Conservation (phyloP, 345 rosid species). For the Physaria fendleri region DNA sequence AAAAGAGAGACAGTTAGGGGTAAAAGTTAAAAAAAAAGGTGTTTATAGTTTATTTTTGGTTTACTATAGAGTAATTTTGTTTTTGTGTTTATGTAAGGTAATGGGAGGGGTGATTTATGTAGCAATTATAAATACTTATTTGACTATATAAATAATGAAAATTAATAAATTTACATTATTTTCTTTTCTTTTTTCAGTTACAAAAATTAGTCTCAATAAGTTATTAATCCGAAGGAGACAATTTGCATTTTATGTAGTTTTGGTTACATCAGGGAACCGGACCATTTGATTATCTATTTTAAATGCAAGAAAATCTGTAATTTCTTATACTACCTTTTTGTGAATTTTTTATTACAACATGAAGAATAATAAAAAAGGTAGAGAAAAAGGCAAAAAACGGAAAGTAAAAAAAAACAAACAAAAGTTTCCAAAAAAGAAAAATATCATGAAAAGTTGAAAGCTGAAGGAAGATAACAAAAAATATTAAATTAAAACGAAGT, state of each 20-base stretch:
- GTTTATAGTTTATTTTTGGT: constrained; percentile 13
- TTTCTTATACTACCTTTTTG: background rate
- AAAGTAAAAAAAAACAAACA: constrained; percentile 16
- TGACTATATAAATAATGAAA: constrained; percentile 19
- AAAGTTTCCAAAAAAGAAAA: constrained; percentile 24
- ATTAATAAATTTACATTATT: constrained; percentile 14
- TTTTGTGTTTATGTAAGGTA: constrained; percentile 5
- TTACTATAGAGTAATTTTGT: constrained; percentile 6
- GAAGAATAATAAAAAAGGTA: background rate
- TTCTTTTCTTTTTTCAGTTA: background rate
- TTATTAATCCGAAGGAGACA: background rate
- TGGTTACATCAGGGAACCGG: constrained; percentile 1
- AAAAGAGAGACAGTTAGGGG: constrained; percentile 19
- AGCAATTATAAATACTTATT: constrained; percentile 31
- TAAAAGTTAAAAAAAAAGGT: constrained; percentile 15
- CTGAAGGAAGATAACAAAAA: constrained; percentile 7
- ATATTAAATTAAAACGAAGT: constrained; percentile 5
- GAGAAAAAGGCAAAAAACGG: constrained; percentile 16
- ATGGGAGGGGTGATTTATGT: constrained; percentile 19
- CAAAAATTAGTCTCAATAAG: background rate
- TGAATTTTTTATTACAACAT: background rate
- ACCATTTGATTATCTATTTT: constrained; percentile 4
- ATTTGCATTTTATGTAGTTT: background rate
- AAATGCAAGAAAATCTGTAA: constrained; percentile 6
- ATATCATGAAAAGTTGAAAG: constrained; percentile 14